Base-by-base conservation (phyloP, 768 basidiomycete species). In the Pilatotrama ljubarskyi region DNA sequence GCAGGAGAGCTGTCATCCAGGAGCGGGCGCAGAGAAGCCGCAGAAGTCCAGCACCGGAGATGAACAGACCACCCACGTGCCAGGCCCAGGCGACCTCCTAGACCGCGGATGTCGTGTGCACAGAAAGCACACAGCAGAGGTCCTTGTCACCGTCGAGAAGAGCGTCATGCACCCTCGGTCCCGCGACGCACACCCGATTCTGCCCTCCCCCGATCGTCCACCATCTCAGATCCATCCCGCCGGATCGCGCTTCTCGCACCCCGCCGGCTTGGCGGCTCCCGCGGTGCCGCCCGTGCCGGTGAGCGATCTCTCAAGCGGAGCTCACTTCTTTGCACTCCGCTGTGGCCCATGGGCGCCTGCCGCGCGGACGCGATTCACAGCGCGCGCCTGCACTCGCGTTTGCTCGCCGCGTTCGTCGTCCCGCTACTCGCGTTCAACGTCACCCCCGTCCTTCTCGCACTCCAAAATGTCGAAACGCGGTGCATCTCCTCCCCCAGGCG, bases 381-480 rank as follows among this genome's bases (percentile, higher is more conserved):
- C 54, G 43, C 55, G 47, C 47, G 54, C 11, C 47, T 49, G 47
- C 55, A 37, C 38, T 25, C 55, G 55, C 25, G 38, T 54, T 40
- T 49, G 24, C 37, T 53, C 51, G 29, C 26, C 22, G 40, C 54
- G 55, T 36, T 51, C 60, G 25, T 56, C 50, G 49, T 32, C 24
- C 29, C 37, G 32, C 22, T n/a, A 35, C 48, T 29, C 35, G 40
- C 37, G 41, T 38, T 60, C 59, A 37, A 43, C 51, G 24, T 61
- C 53, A 3, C 41, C 24, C 48, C 42, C 48, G 25, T 42, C 48
- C 29, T 32, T 37, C 49, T 52, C 56, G 15, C 38, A 17, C 20
- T 24, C 6, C 44, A 53, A 42, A 26, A 90, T 91, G 90, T 89
- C 89, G 37, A 91, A 91, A 80, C 81, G 88, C 69, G 75, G 79